Evolutionary conservation across 2,329 filamentous ascomycete genomes (phyloP).

Genomic region (Penicillium sp.): DNA sequence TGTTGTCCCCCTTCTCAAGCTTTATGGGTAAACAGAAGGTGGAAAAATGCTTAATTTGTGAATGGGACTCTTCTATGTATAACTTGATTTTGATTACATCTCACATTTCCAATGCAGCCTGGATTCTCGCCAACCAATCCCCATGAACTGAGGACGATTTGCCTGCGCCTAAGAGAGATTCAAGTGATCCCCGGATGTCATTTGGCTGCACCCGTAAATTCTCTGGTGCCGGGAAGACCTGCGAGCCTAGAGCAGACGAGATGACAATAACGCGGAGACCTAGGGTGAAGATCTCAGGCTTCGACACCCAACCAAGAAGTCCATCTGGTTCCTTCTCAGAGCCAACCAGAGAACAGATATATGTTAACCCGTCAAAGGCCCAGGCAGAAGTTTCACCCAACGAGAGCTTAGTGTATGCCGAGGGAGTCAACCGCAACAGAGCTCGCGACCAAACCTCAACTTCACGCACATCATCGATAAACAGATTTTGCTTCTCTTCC

Average conservation of each 20-base stretch:
- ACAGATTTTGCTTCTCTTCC: conserved; percentile 93
- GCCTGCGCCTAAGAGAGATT: conserved; percentile 26
- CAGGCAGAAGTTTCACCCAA: conserved; percentile 28
- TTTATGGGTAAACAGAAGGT: too few relatives aligned
- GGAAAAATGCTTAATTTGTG: too few relatives aligned
- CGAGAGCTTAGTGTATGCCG: conserved; percentile 22
- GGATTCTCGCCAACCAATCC: conserved; percentile 33
- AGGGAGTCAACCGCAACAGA: conserved; percentile 38
- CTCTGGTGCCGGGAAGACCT: conserved; percentile 16
- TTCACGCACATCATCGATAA: conserved; percentile 77
- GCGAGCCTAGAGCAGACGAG: conserved; percentile 34
- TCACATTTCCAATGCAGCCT: conserved; percentile 19
- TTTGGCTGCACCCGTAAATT: conserved; percentile 17
- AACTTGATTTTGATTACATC: neutral
- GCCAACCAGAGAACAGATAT: conserved; percentile 23
- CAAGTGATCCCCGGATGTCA: conserved; percentile 24
- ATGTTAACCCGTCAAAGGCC: conserved; percentile 34
- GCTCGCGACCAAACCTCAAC: conserved; percentile 63
- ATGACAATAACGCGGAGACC: conserved; percentile 41
- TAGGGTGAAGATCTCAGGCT: conserved; percentile 61
- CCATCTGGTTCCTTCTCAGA: conserved; percentile 52
- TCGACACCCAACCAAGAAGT: conserved; percentile 69
- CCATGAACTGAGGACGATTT: conserved; percentile 28
- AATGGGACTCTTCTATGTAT: neutral
- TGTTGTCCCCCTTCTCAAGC: too few relatives aligned